phyloP scores from a whole-genome alignment of 768 basidiomycete genomes.

The Phylloporus arenicola region DNA sequence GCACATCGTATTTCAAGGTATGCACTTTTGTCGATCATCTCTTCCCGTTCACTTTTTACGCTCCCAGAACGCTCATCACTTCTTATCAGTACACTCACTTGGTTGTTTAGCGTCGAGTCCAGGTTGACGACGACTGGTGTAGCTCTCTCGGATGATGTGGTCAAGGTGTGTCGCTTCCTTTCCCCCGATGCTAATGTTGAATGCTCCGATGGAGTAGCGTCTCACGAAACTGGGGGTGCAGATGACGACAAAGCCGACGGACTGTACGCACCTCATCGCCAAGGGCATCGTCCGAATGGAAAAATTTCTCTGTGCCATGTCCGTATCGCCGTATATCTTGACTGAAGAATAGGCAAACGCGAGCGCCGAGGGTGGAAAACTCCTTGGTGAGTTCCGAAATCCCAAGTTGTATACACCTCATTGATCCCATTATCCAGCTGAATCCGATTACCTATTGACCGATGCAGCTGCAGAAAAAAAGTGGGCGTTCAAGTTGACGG shows the following conservation, averaged over 20 bases:
- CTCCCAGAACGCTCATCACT: slow-evolving; percentile 35
- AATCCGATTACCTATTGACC: slow-evolving; percentile 50
- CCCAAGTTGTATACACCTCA: neutral
- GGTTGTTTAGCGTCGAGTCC: slow-evolving; percentile 77
- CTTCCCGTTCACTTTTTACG: neutral
- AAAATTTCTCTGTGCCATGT: slow-evolving; percentile 79
- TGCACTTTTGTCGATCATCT: neutral
- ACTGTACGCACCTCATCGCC: slow-evolving; percentile 79
- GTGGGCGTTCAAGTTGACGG: slow-evolving; percentile 57
- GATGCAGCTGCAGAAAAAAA: slow-evolving; percentile 64
- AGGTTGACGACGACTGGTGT: slow-evolving; percentile 70
- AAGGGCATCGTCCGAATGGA: slow-evolving; percentile 73
- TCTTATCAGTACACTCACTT: slow-evolving; percentile 68
- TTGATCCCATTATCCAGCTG: slow-evolving; percentile 41
- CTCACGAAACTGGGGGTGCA: slow-evolving; percentile 64
- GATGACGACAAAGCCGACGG: slow-evolving; percentile 50
- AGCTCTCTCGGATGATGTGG: slow-evolving; percentile 47
- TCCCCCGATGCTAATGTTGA: neutral
- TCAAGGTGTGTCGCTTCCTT: slow-evolving; percentile 44
- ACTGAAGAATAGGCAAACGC: slow-evolving; percentile 63
- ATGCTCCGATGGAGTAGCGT: slow-evolving; percentile 34
- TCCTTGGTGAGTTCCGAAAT: slow-evolving; percentile 52
- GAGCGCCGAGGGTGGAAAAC: slow-evolving; percentile 47
- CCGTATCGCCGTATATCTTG: slow-evolving; percentile 56
- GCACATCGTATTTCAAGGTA: slow-evolving; percentile 66